Evolutionary conservation across 345 rosid genomes (phyloP).

Genomic region (Nasturtium officinale): DNA sequence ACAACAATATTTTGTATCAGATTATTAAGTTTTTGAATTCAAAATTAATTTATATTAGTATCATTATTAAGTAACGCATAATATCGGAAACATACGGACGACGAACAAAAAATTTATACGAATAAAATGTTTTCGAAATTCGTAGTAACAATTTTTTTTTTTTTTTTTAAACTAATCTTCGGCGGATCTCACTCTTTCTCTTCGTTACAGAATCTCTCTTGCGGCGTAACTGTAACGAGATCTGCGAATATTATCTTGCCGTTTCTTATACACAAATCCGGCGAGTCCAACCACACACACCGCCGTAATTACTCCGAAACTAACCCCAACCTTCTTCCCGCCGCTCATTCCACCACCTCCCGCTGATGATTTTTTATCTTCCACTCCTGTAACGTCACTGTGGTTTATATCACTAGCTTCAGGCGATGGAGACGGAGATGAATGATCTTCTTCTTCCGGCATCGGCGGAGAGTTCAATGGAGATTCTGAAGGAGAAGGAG

Average conservation of each 20-base stretch:
- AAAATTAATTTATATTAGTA: no score
- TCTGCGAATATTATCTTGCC: constrained; percentile 62
- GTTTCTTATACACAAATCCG: constrained; percentile 62
- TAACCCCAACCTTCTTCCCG: constrained; percentile 62
- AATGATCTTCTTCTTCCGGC: constrained; percentile 11
- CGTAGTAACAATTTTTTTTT: constrained; percentile 11
- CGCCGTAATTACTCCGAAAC: constrained; percentile 49
- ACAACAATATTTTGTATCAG: no score
- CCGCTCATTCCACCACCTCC: constrained; percentile 51
- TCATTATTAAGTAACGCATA: no score
- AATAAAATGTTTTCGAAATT: constrained; percentile 35
- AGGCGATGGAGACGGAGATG: constrained; percentile 35
- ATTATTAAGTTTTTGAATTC: no score
- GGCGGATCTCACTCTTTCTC: constrained; percentile 19
- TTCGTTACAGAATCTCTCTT: constrained; percentile 57
- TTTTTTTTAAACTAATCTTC: not conserved
- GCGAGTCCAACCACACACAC: constrained; percentile 53
- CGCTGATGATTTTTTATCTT: constrained; percentile 19
- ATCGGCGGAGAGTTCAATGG: constrained; percentile 27
- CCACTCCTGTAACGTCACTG: constrained; percentile 40
- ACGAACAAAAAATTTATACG: no score
- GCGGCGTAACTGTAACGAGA: constrained; percentile 58
- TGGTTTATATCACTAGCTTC: constrained; percentile 45
- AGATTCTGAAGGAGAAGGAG: constrained; percentile 40
- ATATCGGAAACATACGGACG: no score